Base-by-base conservation (phyloP, 495 filamentous ascomycete genomes). In the Penicillium verhagenii region DNA sequence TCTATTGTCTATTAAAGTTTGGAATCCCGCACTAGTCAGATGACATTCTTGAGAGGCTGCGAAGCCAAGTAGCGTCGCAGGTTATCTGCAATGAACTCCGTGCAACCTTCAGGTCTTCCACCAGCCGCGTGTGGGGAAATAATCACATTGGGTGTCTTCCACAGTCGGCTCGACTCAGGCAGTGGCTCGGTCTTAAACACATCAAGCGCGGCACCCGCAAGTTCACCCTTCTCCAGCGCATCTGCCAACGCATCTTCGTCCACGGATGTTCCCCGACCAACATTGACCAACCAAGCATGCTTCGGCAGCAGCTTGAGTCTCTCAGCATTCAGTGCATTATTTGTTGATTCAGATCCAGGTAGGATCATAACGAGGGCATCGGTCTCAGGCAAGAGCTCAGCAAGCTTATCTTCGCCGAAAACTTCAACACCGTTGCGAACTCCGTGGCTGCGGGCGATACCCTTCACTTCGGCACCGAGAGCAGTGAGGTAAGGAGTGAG, bases 61-160 rank as follows among this genome's bases (percentile, higher is more conserved):
- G 70, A 72, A 4, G 79, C 81, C 56, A 84, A 46, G 50, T 82
- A 78, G 52, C 72, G 56, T 33, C 77, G 61, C 60, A 85, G 40
- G 35, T 85, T 85, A 50, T 77, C 72, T 44, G 73, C 75, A 42
- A 85, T 78, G 51, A 85, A 56, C 52, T 81, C 81, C 3, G 54
- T 48, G 13, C 72, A 71, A 0, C 73, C 81, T 67, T 79, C 77
- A 13, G 82, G 82, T 47, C 82, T 60, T 1, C 85, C 86, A 24
- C 87, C 86, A 13, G 87, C 87, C 54, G 87, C 88, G 65, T 89
- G 86, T 46, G 79, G 78, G 26, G 86, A 83, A 50, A 89, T 59
- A 61, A 85, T 77, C 1, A 86, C 82, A 52, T 77, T 77, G 46
- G 61, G 57, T 57, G 83, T 73, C 39, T 65, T 65, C 50, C 73